A percentile compares a stretch with the other conserved stretches of the same genome.
Evolutionary conservation across 2,329 filamentous ascomycete species (phyloP).

Genomic region (Aspergillus costaricaensis): DNA sequence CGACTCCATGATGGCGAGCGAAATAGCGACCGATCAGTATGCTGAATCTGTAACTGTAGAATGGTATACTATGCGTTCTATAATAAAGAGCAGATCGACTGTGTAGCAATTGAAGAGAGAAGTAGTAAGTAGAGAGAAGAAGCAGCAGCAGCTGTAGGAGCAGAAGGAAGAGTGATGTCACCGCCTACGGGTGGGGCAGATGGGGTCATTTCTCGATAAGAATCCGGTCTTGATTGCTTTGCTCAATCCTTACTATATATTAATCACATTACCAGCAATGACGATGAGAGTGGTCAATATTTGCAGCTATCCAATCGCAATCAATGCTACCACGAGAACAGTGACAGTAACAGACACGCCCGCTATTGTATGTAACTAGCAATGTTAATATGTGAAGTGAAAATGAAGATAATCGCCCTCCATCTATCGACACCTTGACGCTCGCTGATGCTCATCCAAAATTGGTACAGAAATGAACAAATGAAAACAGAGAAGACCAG

Average conservation of each 20-base stretch:
- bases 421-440: conserved; percentile 33
- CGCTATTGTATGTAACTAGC: background rate
- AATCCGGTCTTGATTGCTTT: conserved; percentile 1
- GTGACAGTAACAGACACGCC: conserved; percentile 1
- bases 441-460: conserved; percentile 36
- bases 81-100: background rate
- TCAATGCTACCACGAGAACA: background rate
- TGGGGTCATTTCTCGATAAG: conserved; percentile 10
- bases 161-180: conserved; percentile 36
- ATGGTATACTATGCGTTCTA: background rate
- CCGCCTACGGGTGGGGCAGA: conserved; percentile 33
- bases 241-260: too few relatives aligned
- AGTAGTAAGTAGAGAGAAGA: background rate
- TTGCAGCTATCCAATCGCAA: background rate
- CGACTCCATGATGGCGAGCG: conserved; percentile 31
- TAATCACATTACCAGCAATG: conserved; percentile 1
- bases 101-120: background rate
- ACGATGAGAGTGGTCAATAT: background rate
- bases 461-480: conserved; percentile 11
- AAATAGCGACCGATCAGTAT: background rate
- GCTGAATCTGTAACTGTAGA: background rate
- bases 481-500: conserved; percentile 9
- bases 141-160: background rate
- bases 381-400: conserved; percentile 12
- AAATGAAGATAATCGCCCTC: conserved; percentile 18